Evolutionary conservation across 2,329 filamentous ascomycete genomes (phyloP), one percentile per base, ranked within the genome.

Genomic region (Cordyceps pruinosa): DNA sequence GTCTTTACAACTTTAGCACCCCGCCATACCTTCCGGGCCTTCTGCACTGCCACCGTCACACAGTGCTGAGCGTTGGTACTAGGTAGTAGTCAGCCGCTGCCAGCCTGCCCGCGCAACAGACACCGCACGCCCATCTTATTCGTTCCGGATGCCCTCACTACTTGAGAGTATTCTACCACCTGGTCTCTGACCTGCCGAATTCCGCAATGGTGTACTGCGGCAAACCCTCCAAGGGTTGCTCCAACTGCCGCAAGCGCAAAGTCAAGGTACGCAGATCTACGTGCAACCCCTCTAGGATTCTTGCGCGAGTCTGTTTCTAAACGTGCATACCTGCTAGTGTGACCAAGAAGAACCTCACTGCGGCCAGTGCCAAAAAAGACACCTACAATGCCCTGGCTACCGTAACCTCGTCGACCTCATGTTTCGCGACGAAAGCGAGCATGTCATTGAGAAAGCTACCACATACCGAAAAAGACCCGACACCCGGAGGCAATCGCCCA

Each of bases 141-240:
- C 8, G n/a, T 42, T n/a, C 13, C n/a, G 3, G 23, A 34, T 28
- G 19, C 13, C 35, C 19, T 25, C 12, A n/a, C 26, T 34, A 15
- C 4, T 53, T 15, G n/a, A 17, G 12, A 25, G 25, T n/a, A 34
- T 1, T 15, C 15, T 21, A 37, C 15, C 21, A 37, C 10, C 26
- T 44, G 2, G 21, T 35, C 34, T 47, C 23, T 9, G 28, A 4
- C 12, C 3, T 13, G 4, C 17, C 10, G 41, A 30, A n/a, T 15
- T 9, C 21, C 58, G 54, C 37, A 56, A 82, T 83, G 80, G 79
- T 82, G 6, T 83, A 81, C 63, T 82, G 80, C 61, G 79, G 80
- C 5, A 81, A 81, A 63, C 79, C 80, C 44, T 82, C 79, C 37
- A 80, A 79, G 64, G 79, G 78, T 41, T 83, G 80, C 66, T 79